Base-by-base conservation (phyloP, 2,329 filamentous ascomycete genomes). In the Scedosporium boydii region DNA sequence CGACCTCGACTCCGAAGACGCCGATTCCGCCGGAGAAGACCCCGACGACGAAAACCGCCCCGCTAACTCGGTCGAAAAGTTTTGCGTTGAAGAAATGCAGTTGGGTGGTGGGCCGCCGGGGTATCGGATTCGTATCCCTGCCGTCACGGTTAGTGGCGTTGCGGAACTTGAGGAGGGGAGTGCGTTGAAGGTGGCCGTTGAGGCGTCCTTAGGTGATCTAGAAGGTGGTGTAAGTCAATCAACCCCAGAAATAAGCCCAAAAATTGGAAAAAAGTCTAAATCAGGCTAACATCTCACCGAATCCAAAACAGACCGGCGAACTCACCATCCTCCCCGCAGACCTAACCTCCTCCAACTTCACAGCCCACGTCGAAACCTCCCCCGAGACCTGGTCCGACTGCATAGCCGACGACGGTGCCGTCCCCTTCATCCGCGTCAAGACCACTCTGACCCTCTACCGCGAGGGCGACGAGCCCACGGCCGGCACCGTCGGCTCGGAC, bases 1-100 rank as follows among this genome's bases (percentile, higher is more conserved):
- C 58, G 57, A 56, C 7, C 59, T 56, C 46, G 34, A 27, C 60
- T 41, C 58, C 9, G 21, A 48, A 5, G 10, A 41, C 58, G 9
- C 26, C 0, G 29, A 18, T 6, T 38, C 34, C 9, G 12, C 34
- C 7, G 34, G 38, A 14, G 57, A 60, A 6, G 42, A 55, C 10
- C 38, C 5, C 38, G 34, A 18, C n/a, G 21, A 16, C 4, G 57
- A 14, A 6, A 21, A 44, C 21, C 23, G 23, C n/a, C 38, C 29
- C 12, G 26, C 27, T 7, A 38, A n/a, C n/a, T 9, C 14, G 10
- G 26, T 34, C 12, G 60, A 58, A 41, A 62, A 62, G 53, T 62
- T 46, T 42, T 62, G 53, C 38, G 23, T 62, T 6, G 29, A 62
- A 38, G 42, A 46, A 4, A 62, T 62, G 51, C 18, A 58, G 60